phyloP scores from a whole-genome alignment of 352 stramenopile genomes.

The Pythium aphanidermatum region DNA sequence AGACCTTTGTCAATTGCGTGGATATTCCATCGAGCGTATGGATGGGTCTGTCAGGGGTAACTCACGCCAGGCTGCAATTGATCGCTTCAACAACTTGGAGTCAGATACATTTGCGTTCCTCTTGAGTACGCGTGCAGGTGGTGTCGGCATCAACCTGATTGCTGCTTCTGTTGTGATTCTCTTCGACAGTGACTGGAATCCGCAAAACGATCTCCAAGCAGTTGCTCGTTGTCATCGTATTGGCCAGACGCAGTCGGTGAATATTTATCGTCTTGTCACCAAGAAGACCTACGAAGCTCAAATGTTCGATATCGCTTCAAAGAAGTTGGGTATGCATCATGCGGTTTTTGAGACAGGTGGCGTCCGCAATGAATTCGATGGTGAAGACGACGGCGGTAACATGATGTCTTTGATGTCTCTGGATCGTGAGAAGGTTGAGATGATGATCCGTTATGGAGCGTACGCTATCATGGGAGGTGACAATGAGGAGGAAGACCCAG shows the following conservation, averaged over 20 bases:
- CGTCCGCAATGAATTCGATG: constrained; percentile 90
- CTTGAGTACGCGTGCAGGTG: constrained; percentile 93
- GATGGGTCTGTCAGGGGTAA: constrained; percentile 96
- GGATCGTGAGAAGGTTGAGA: constrained; percentile 97
- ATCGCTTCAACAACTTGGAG: constrained; percentile 95
- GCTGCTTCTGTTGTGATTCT: constrained; percentile 82
- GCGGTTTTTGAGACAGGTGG: constrained; percentile 95
- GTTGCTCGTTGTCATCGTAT: constrained; percentile 99
- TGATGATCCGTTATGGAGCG: constrained; percentile 96
- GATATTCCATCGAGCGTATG: constrained; percentile 92
- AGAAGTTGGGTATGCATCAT: constrained; percentile 98
- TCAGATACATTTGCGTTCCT: constrained; percentile 97
- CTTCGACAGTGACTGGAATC: constrained; percentile 98
- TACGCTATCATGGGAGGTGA: constrained; percentile 95
- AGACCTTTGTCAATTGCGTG: constrained; percentile 74
- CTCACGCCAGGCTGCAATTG: constrained; percentile 97
- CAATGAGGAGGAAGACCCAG: constrained; percentile 91
- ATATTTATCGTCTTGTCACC: constrained; percentile 99
- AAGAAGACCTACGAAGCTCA: constrained; percentile 99
- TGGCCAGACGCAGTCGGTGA: constrained; percentile 98
- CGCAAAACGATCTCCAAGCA: constrained; percentile 98
- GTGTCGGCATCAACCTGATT: constrained; percentile 97
- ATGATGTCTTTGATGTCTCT: constrained; percentile 91
- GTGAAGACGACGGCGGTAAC: constrained; percentile 90
- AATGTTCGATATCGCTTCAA: constrained; percentile 99